Evolutionary conservation across 495 filamentous ascomycete species (phyloP).

Genomic region (Xylaria grammica): DNA sequence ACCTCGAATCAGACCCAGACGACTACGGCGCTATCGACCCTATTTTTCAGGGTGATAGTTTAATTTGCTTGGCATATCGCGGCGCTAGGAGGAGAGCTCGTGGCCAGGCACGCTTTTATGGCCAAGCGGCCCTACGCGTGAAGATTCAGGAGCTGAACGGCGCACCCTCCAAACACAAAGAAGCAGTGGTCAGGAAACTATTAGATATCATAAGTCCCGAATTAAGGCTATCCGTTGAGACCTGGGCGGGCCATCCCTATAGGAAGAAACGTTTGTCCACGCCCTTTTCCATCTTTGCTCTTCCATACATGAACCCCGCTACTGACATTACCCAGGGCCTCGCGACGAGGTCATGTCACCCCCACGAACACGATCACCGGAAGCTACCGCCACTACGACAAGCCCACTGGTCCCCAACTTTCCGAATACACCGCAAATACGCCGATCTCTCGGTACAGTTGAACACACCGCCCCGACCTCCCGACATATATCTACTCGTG

Average conservation of each 20-base stretch:
- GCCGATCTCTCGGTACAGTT: background rate
- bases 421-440: too few species aligned
- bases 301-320: background rate
- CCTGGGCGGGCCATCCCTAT: background rate
- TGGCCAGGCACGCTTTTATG: background rate
- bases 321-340: background rate
- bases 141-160: background rate
- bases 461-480: background rate
- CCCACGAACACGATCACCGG: background rate
- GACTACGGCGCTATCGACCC: background rate
- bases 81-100: background rate
- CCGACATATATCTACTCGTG: background rate
- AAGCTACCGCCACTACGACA: too few species aligned
- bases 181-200: background rate
- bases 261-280: background rate
- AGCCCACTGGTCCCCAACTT: too few species aligned
- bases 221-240: background rate
- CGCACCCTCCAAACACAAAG: background rate
- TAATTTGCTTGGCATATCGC: background rate
- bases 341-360: background rate
- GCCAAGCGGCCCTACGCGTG: background rate
- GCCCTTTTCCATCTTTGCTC: background rate
- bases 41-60: background rate
- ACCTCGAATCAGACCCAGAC: background rate
- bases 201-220: background rate